Conservation (phyloP, 2,329 filamentous ascomycete genomes). For the Colletotrichum costaricense region DNA sequence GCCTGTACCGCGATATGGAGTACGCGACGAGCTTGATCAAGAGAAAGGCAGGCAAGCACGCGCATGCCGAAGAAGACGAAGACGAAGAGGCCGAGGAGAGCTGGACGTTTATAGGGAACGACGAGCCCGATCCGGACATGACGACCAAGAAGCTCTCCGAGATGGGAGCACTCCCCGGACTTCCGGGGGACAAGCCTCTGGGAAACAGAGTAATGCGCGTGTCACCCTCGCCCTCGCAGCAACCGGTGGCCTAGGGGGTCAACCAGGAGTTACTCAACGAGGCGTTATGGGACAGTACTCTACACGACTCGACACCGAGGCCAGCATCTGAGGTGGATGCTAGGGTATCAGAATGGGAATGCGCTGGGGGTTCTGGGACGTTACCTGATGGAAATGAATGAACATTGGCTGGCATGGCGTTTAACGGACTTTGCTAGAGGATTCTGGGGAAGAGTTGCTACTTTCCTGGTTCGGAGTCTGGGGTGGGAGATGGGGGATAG, state of each 20-base stretch:
- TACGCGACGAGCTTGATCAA: conserved; percentile 89
- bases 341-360: conserved; percentile 8
- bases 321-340: background rate
- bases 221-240: conserved; percentile 17
- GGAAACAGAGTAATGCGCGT: conserved; percentile 14
- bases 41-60: conserved; percentile 66
- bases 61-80: conserved; percentile 56
- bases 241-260: conserved; percentile 19
- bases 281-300: background rate
- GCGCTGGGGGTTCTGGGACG: background rate
- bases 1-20: conserved; percentile 93
- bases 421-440: conserved; percentile 17
- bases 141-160: conserved; percentile 51
- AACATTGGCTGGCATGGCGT: conserved; percentile 13
- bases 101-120: conserved; percentile 87
- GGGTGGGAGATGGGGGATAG: background rate
- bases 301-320: background rate
- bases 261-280: background rate
- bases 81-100: conserved; percentile 78
- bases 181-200: conserved; percentile 13
- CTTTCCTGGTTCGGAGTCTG: conserved; percentile 16
- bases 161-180: conserved; percentile 13
- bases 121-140: conserved; percentile 58
- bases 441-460: background rate
- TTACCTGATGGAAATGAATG: background rate